Conservation (phyloP, 1,139 yeast species). For the Ogataea hybrid region DNA sequence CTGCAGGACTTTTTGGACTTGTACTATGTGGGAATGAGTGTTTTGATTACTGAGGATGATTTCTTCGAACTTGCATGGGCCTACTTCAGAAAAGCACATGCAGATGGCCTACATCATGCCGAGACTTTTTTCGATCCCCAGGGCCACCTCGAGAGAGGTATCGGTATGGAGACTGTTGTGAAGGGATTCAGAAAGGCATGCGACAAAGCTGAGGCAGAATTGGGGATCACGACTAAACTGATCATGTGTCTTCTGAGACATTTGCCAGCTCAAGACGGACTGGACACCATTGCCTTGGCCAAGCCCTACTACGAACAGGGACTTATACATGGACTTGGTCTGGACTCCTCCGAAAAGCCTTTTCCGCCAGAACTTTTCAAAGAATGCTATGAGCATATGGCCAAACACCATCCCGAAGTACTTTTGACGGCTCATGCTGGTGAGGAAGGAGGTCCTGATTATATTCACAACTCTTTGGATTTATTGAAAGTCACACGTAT, state of each 20-base stretch:
- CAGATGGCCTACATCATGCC: slow-evolving; percentile 52
- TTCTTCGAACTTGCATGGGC: slow-evolving; percentile 75
- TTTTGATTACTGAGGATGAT: slow-evolving; percentile 61
- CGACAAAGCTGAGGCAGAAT: slow-evolving; percentile 51
- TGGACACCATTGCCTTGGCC: slow-evolving; percentile 54
- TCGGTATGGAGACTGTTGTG: slow-evolving; percentile 57
- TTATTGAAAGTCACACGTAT: slow-evolving; percentile 61
- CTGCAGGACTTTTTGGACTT: slow-evolving; percentile 75
- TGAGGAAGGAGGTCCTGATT: slow-evolving; percentile 77
- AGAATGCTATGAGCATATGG: slow-evolving; percentile 55
- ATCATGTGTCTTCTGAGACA: slow-evolving; percentile 82
- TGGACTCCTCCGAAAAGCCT: slow-evolving; percentile 74
- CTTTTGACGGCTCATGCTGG: slow-evolving; percentile 84
- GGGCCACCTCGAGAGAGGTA: slow-evolving; percentile 70
- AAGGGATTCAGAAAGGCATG: slow-evolving; percentile 66
- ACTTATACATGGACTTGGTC: slow-evolving; percentile 66
- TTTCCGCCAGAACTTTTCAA: slow-evolving; percentile 68
- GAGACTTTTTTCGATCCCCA: slow-evolving; percentile 85
- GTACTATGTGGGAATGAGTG: slow-evolving; percentile 78
- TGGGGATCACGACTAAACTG: slow-evolving; percentile 62
- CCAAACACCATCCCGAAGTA: slow-evolving; percentile 45
- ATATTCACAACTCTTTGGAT: slow-evolving; percentile 56
- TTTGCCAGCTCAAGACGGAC: slow-evolving; percentile 56
- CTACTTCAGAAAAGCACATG: slow-evolving; percentile 58
- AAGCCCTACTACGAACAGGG: slow-evolving; percentile 50